A percentile compares a stretch with the other conserved stretches of the same genome.
phyloP scores from a whole-genome alignment of 345 rosid species.

The Erysimum cheiranthoides region DNA sequence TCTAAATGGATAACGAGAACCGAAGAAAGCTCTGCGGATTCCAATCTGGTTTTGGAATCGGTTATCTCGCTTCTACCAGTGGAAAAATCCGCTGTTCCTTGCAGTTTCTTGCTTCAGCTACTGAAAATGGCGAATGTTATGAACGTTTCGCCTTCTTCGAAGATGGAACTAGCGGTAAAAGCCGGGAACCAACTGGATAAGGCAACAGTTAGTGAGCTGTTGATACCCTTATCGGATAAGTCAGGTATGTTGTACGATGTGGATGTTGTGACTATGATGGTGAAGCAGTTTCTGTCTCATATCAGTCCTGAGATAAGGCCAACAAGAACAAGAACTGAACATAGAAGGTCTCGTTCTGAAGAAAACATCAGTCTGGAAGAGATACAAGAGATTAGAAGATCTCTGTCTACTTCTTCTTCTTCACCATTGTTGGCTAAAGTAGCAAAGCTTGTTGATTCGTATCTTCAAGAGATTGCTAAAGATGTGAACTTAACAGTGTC shows the following conservation, averaged over 20 bases:
- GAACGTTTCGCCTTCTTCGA: constrained; percentile 61
- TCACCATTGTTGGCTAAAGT: constrained; percentile 82
- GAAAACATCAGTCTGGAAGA: constrained; percentile 73
- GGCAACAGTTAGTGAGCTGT: constrained; percentile 73
- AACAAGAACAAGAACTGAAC: constrained; percentile 66
- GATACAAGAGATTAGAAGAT: constrained; percentile 80
- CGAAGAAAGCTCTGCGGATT: constrained; percentile 49
- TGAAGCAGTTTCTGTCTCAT: constrained; percentile 83
- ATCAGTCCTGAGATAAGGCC: constrained; percentile 75
- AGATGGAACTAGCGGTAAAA: constrained; percentile 77
- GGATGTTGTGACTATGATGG: constrained; percentile 66
- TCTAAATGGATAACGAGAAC: constrained; percentile 73
- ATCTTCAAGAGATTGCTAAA: constrained; percentile 77
- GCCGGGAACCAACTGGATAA: constrained; percentile 83
- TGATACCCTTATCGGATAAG: constrained; percentile 67
- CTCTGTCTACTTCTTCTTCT: constrained; percentile 70
- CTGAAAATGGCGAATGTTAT: constrained; percentile 69
- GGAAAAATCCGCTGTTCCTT: constrained; percentile 70
- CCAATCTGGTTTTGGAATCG: constrained; percentile 73
- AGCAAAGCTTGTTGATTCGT: constrained; percentile 84
- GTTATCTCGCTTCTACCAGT: constrained; percentile 77
- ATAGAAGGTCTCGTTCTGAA: constrained; percentile 88
- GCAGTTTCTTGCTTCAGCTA: constrained; percentile 78
- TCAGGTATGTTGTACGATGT: constrained; percentile 69
- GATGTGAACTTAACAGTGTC: constrained; percentile 75